Percentiles rank a stretch among this genome's conserved stretches.
These are phyloP conservation scores for Mycena capillaripes DNA, from an alignment of 768 basidiomycete genomes.

Conservation along the genomic window DNA sequence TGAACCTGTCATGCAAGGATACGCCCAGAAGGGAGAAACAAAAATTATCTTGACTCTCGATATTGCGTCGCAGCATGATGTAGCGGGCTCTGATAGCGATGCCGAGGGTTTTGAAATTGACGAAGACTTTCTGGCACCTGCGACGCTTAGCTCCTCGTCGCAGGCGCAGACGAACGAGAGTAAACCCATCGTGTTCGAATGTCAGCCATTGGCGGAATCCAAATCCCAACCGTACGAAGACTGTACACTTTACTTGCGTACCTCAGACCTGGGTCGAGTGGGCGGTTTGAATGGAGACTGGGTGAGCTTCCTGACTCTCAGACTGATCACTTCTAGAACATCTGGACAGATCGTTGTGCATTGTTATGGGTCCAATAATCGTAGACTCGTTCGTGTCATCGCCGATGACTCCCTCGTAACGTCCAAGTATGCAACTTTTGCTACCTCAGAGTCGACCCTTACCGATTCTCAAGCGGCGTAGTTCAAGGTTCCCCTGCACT, in stretches of 20 bases:
- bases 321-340: conserved; percentile 13
- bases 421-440: conserved; percentile 49
- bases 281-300: conserved; percentile 84
- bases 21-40: conserved; percentile 62
- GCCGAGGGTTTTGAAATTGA: conserved; percentile 75
- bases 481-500: conserved; percentile 64
- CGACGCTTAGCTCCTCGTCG: conserved; percentile 51
- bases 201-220: conserved; percentile 49
- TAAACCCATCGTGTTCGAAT: conserved; percentile 33
- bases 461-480: conserved; percentile 50
- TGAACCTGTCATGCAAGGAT: conserved; percentile 84
- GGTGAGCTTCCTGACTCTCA: conserved; percentile 58
- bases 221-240: conserved; percentile 59
- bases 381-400: conserved; percentile 70
- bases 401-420: conserved; percentile 62
- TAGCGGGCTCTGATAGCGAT: conserved; percentile 38
- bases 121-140: conserved; percentile 76
- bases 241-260: conserved; percentile 71
- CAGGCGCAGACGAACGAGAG: conserved; percentile 27
- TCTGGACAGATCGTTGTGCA: conserved; percentile 64
- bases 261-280: conserved; percentile 73
- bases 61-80: conserved; percentile 27
- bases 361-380: conserved; percentile 48
- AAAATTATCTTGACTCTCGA: conserved; percentile 63
- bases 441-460: conserved; percentile 11